Evolutionary conservation across 176 grass and related monocot genomes (phyloP).

Genomic region (Ensete glaucum): DNA sequence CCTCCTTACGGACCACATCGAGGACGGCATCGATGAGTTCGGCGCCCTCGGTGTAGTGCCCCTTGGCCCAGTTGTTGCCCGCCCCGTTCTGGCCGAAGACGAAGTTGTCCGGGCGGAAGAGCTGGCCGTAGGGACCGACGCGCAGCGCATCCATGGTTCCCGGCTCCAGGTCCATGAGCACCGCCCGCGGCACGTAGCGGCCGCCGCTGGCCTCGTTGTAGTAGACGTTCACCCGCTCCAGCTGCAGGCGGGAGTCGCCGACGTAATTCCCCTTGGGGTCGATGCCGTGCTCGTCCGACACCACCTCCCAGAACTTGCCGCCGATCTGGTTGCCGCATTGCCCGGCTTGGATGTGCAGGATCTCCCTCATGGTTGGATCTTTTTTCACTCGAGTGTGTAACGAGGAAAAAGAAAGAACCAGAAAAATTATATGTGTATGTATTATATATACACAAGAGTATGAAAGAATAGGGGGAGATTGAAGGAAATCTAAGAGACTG

Average conservation of each 20-base stretch:
- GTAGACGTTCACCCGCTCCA: constrained; percentile 18
- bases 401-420: neutral
- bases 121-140: constrained; percentile 5
- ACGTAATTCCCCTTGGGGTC: constrained; percentile 9
- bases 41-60: constrained; percentile 15
- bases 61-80: constrained; percentile 18
- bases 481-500: too few relatives aligned
- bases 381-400: neutral
- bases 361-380: neutral
- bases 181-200: constrained; percentile 9
- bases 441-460: too few relatives aligned
- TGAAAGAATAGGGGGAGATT: too few relatives aligned
- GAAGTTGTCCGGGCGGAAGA: constrained; percentile 21
- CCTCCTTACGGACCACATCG: constrained; percentile 35
- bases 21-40: constrained; percentile 31
- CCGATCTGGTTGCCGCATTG: constrained; percentile 19
- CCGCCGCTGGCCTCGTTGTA: constrained; percentile 20
- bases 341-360: constrained; percentile 15
- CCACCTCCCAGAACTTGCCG: constrained; percentile 17
- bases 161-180: constrained; percentile 14
- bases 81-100: constrained; percentile 17
- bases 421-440: too few relatives aligned
- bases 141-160: constrained; percentile 11
- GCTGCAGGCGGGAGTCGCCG: constrained; percentile 5
- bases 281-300: constrained; percentile 16